Conservation (phyloP, 208 protist species). For the Leishmania braziliensis region DNA sequence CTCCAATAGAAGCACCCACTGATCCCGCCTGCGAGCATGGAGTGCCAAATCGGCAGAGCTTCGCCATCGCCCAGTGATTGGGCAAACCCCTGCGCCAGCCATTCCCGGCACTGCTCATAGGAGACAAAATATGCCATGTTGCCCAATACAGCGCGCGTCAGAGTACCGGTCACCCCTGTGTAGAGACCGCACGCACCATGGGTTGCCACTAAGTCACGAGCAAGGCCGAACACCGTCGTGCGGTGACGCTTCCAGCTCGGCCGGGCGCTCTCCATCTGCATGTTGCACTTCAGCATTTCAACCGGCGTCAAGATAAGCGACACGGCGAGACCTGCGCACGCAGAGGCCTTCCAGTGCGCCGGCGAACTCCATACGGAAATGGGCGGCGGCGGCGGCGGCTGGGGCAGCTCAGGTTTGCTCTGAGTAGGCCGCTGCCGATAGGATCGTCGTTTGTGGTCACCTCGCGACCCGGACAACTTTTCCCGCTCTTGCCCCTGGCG, state of each 20-base stretch:
- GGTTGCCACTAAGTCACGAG: not conserved
- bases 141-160: constrained; percentile 71
- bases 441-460: not conserved
- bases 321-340: constrained; percentile 50
- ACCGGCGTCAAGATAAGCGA: constrained; percentile 74
- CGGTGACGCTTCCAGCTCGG: constrained; percentile 21
- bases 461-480: not conserved
- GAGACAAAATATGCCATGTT: constrained; percentile 79
- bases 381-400: not conserved
- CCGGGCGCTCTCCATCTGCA: constrained; percentile 47
- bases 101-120: constrained; percentile 61
- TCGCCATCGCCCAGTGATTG: constrained; percentile 15
- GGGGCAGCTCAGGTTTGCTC: not conserved
- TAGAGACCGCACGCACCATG: constrained; percentile 58
- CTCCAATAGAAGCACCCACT: constrained; percentile 83
- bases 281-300: constrained; percentile 70
- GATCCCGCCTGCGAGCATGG: constrained; percentile 70
- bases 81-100: constrained; percentile 26
- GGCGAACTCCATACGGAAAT: constrained; percentile 23
- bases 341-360: constrained; percentile 37
- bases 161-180: constrained; percentile 57
- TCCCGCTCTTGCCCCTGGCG: not conserved
- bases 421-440: not conserved
- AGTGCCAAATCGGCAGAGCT: constrained; percentile 41
- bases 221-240: constrained; percentile 18